Evolutionary conservation across 805 yeast species (phyloP).

Genomic region (Spathaspora girioi): DNA sequence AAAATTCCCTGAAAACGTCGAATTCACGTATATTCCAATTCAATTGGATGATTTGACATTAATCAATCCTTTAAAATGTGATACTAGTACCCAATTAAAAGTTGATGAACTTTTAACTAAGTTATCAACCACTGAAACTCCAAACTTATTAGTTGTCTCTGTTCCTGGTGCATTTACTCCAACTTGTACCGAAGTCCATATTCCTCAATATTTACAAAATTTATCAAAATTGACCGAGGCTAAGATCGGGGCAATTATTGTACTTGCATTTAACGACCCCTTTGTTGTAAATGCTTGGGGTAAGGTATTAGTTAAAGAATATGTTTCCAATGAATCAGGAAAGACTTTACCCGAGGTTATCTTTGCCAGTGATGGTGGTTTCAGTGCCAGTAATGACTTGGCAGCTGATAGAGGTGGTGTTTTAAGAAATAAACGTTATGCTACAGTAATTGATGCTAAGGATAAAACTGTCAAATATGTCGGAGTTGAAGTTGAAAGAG

Average conservation of each 20-base stretch:
- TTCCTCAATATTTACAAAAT: constrained; percentile 34
- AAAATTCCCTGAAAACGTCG: constrained; percentile 30
- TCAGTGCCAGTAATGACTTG: constrained; percentile 25
- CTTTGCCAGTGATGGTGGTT: constrained; percentile 40
- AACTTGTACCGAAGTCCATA: constrained; percentile 42
- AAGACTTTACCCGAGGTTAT: constrained; percentile 24
- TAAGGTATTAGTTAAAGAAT: constrained; percentile 30
- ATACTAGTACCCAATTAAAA: constrained; percentile 29
- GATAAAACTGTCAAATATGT: constrained; percentile 27
- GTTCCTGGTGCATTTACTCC: constrained; percentile 46
- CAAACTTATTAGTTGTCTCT: constrained; percentile 30
- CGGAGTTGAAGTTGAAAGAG: constrained; percentile 30
- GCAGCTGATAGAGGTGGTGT: constrained; percentile 32
- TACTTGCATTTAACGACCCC: constrained; percentile 40
- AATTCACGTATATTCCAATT: constrained; percentile 37
- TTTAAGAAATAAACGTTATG: constrained; percentile 40
- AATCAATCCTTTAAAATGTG: constrained; percentile 31
- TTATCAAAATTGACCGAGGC: constrained; percentile 23
- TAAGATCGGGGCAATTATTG: constrained; percentile 27
- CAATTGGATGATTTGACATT: constrained; percentile 20
- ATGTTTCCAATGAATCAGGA: constrained; percentile 10
- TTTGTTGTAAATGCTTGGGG: constrained; percentile 45
- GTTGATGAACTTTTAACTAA: constrained; percentile 29
- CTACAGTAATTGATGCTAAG: constrained; percentile 27
- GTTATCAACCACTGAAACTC: constrained; percentile 14